Percentiles rank a stretch among this genome's conserved stretches.
These are phyloP conservation scores for Lithocarpus polystachyus DNA, from an alignment of 306 rosid genomes.

Conservation along the genomic window DNA sequence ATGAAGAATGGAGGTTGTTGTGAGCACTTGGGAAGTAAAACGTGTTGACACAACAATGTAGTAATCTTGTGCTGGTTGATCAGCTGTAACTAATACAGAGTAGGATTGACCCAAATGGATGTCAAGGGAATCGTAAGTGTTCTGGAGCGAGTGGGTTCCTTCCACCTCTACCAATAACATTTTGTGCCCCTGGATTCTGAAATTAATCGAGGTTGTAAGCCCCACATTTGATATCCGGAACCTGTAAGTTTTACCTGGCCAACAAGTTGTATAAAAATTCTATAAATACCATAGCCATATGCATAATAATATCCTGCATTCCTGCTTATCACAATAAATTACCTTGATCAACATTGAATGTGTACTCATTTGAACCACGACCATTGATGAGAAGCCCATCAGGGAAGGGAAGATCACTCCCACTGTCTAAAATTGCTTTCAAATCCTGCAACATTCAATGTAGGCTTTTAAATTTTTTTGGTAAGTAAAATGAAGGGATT, in stretches of 20 bases:
- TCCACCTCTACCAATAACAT: constrained; percentile 79
- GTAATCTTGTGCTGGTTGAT: constrained; percentile 71
- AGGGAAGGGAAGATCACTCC: constrained; percentile 76
- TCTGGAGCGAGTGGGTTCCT: constrained; percentile 83
- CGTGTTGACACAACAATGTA: constrained; percentile 66
- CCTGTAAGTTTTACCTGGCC: constrained; percentile 75
- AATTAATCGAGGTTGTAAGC: constrained; percentile 62
- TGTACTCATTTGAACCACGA: constrained; percentile 48
- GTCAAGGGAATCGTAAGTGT: constrained; percentile 72
- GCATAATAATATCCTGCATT: background rate
- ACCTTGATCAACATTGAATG: constrained; percentile 83
- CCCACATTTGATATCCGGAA: constrained; percentile 85
- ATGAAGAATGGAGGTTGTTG: constrained; percentile 58
- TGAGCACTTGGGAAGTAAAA: constrained; percentile 59
- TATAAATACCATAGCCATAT: background rate
- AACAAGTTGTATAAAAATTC: constrained; percentile 18
- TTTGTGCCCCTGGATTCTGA: constrained; percentile 86
- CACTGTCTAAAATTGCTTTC: constrained; percentile 72
- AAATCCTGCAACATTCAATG: constrained; percentile 51
- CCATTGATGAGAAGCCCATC: constrained; percentile 88
- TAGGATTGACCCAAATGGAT: constrained; percentile 78
- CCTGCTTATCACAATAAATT: background rate
- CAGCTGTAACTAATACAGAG: constrained; percentile 79
- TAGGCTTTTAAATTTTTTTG: background rate
- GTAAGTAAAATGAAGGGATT: no score